A percentile compares a stretch with the other conserved stretches of the same genome.
Evolutionary conservation across 768 basidiomycete genomes (phyloP).

Genomic region (Piloderma croceum): DNA sequence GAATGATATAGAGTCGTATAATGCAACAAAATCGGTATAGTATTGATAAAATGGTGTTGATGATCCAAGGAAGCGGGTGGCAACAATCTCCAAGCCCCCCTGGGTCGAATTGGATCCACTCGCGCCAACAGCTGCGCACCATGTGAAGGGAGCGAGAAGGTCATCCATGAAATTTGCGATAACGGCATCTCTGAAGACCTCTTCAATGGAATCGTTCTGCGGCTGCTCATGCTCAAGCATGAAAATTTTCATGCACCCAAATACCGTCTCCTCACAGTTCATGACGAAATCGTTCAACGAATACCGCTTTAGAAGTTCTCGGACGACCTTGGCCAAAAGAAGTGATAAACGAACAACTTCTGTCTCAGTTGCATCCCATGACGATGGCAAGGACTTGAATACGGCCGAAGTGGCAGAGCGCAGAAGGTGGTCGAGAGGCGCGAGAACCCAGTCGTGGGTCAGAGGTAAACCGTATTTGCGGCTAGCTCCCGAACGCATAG

Average conservation of each 20-base stretch:
- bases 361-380: constrained; percentile 77
- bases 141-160: constrained; percentile 52
- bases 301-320: constrained; percentile 39
- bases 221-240: constrained; percentile 89
- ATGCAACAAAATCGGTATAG: constrained; percentile 82
- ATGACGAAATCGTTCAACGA: constrained; percentile 33
- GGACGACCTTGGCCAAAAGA: constrained; percentile 48
- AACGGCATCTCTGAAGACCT: constrained; percentile 75
- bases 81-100: constrained; percentile 45
- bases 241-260: constrained; percentile 88
- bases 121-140: constrained; percentile 23
- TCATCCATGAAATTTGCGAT: constrained; percentile 56
- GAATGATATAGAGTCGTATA: constrained; percentile 93
- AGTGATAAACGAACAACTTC: constrained; percentile 71
- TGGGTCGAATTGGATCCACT: constrained; percentile 14
- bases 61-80: constrained; percentile 54
- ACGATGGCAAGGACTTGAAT: constrained; percentile 56
- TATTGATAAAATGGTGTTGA: constrained; percentile 86
- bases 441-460: constrained; percentile 59
- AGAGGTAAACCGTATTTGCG: constrained; percentile 40
- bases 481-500: constrained; percentile 10
- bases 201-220: constrained; percentile 43
- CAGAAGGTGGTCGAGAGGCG: constrained; percentile 72
- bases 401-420: constrained; percentile 70
- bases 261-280: constrained; percentile 53